These are phyloP conservation scores for Lasiodiplodia sp. DNA, from an alignment of 2,329 filamentous ascomycete species.

Conservation along the genomic window DNA sequence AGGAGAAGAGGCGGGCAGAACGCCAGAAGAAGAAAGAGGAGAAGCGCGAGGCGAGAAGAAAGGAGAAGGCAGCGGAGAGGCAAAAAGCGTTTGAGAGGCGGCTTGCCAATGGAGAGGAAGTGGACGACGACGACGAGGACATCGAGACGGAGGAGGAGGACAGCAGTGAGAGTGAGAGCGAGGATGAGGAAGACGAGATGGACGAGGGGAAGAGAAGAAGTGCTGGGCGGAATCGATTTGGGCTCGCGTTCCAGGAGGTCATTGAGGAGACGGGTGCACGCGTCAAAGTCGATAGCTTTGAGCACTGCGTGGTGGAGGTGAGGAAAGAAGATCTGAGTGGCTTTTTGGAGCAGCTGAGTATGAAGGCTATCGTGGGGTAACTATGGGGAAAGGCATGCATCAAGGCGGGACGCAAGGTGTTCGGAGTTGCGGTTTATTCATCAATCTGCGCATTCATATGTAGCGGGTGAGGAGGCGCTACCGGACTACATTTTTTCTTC, in stretches of 20 bases:
- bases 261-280: constrained; percentile 88
- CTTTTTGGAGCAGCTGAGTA: constrained; percentile 89
- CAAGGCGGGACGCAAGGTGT: neutral
- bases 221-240: constrained; percentile 86
- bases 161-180: constrained; percentile 69
- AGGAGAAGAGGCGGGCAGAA: constrained; percentile 71
- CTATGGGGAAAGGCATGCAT: neutral
- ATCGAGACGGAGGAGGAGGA: constrained; percentile 60
- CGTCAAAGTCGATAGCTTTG: constrained; percentile 94
- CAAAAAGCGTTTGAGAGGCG: constrained; percentile 49
- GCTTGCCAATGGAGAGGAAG: constrained; percentile 65
- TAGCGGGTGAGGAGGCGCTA: neutral
- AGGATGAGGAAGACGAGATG: constrained; percentile 65
- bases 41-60: constrained; percentile 60
- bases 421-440: constrained; percentile 7
- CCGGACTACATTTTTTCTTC: neutral
- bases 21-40: constrained; percentile 63
- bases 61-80: constrained; percentile 67
- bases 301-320: constrained; percentile 98
- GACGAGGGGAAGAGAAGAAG: constrained; percentile 66
- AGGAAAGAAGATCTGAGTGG: constrained; percentile 90
- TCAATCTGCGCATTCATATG: neutral
- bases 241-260: constrained; percentile 94
- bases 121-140: constrained; percentile 61
- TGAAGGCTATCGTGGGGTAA: constrained; percentile 78